These are phyloP conservation scores for Laetiporus sulphureus DNA, from an alignment of 1,284 basidiomycete species.

Conservation along the genomic window DNA sequence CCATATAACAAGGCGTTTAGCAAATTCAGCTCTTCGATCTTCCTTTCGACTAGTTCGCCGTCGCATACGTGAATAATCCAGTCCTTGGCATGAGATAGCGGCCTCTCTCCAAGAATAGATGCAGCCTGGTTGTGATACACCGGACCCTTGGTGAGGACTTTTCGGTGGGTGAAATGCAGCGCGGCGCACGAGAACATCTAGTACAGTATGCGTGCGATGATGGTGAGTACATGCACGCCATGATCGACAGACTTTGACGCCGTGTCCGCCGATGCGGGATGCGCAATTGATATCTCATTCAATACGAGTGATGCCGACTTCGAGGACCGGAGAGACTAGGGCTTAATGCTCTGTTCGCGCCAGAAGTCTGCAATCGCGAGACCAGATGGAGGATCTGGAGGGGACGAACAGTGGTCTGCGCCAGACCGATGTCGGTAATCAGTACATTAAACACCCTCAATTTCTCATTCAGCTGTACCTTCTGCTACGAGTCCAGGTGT, in stretches of 20 bases:
- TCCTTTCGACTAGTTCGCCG: constrained; percentile 30
- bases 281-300: not conserved
- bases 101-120: constrained; percentile 23
- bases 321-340: constrained; percentile 12
- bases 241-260: not conserved
- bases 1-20: constrained; percentile 34
- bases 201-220: constrained; percentile 33
- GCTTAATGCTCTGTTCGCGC: constrained; percentile 4
- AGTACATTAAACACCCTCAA: not conserved
- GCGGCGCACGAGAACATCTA: constrained; percentile 29
- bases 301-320: constrained; percentile 14
- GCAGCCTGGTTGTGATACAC: constrained; percentile 25
- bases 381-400: constrained; percentile 15
- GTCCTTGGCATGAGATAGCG: constrained; percentile 37
- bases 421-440: constrained; percentile 24
- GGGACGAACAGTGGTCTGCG: constrained; percentile 27
- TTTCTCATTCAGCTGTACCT: constrained; percentile 35
- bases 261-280: constrained; percentile 7
- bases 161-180: constrained; percentile 30
- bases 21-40: constrained; percentile 41
- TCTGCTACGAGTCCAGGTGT: constrained; percentile 57
- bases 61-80: constrained; percentile 39
- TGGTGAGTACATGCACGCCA: constrained; percentile 29
- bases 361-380: constrained; percentile 23
- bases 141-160: constrained; percentile 11